Evolutionary conservation across 2,329 filamentous ascomycete species (phyloP).

Genomic region (Aspergillus felis): DNA sequence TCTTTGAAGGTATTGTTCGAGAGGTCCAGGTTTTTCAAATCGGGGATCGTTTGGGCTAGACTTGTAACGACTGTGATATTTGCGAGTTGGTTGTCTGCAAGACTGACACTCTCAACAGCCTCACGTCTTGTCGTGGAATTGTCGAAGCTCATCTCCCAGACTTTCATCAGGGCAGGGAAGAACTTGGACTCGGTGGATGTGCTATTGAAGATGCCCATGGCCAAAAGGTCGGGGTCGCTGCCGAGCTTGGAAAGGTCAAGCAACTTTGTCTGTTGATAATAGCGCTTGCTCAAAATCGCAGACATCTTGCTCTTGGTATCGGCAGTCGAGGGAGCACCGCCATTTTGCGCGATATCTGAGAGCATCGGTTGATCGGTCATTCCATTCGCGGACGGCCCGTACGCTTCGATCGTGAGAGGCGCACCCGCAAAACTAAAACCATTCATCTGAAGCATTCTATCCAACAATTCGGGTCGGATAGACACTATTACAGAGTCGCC

Average conservation of each 20-base stretch:
- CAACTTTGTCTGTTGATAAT: constrained; percentile 67
- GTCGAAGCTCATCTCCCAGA: constrained; percentile 75
- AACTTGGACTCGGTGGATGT: constrained; percentile 75
- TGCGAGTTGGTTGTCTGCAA: constrained; percentile 74
- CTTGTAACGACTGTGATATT: constrained; percentile 69
- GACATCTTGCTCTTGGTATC: constrained; percentile 67
- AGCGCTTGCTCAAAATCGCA: constrained; percentile 69
- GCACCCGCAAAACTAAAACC: constrained; percentile 65
- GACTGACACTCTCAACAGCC: constrained; percentile 74
- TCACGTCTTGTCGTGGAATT: constrained; percentile 68
- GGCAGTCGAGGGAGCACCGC: constrained; percentile 45
- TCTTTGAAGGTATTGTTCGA: constrained; percentile 75
- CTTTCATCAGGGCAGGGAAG: constrained; percentile 85
- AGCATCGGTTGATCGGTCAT: constrained; percentile 20
- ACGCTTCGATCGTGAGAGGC: constrained; percentile 52
- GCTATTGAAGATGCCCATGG: constrained; percentile 71
- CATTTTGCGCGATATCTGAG: constrained; percentile 23
- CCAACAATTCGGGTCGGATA: constrained; percentile 60
- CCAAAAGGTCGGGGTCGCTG: constrained; percentile 65
- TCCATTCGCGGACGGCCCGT: constrained; percentile 27
- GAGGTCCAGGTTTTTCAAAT: constrained; percentile 83
- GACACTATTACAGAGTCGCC: constrained; percentile 68
- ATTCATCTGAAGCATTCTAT: constrained; percentile 64
- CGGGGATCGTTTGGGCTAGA: constrained; percentile 74
- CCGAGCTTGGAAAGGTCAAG: constrained; percentile 78